Evolutionary conservation across 129 eudicot genomes (phyloP).

Genomic region (Tagetes patula): DNA sequence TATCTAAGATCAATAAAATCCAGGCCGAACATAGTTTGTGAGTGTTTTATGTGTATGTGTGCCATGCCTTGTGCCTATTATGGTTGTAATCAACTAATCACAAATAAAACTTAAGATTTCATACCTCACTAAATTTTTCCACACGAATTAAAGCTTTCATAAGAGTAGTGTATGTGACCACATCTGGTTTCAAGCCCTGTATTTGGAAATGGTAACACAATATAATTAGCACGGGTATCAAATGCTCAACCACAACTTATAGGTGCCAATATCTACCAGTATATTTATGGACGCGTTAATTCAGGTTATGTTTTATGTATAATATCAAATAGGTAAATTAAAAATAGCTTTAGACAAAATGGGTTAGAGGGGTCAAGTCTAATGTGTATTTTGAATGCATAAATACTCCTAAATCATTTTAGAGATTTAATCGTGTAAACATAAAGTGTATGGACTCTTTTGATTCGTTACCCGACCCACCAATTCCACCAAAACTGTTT

Average conservation of each 20-base stretch:
- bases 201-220: constrained; percentile 3
- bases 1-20: background rate
- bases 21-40: background rate
- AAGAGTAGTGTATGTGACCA: constrained; percentile 88
- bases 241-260: background rate
- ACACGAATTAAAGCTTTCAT: constrained; percentile 92
- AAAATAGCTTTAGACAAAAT: background rate
- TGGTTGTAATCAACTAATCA: constrained; percentile 1
- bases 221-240: background rate
- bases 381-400: background rate
- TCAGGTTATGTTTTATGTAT: background rate
- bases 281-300: background rate
- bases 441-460: background rate
- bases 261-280: background rate
- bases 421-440: background rate
- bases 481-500: background rate
- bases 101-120: background rate
- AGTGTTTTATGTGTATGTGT: background rate
- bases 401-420: background rate
- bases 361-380: background rate
- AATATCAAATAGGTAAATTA: background rate
- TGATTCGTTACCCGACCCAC: background rate
- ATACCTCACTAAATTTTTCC: constrained; percentile 77
- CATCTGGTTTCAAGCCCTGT: constrained; percentile 91
- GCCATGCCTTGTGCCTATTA: background rate